phyloP scores from a whole-genome alignment of 495 filamentous ascomycete species.

The Parathielavia appendiculata region DNA sequence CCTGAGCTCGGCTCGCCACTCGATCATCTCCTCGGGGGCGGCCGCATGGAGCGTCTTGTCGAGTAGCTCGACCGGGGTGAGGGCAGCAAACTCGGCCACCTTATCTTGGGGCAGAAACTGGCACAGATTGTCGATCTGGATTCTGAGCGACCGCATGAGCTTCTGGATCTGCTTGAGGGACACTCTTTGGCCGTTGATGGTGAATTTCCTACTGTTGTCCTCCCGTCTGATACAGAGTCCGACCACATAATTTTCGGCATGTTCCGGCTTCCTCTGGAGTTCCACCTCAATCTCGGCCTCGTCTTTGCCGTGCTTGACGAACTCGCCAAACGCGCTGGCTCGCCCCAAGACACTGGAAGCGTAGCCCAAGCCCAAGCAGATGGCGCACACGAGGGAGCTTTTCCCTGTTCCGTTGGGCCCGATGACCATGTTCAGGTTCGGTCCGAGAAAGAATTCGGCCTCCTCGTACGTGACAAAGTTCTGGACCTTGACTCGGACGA shows the following conservation, averaged over 20 bases:
- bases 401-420: slow-evolving; percentile 98
- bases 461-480: slow-evolving; percentile 95
- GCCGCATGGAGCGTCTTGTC: slow-evolving; percentile 81
- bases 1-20: slow-evolving; percentile 74
- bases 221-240: slow-evolving; percentile 71
- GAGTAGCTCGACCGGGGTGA: slow-evolving; percentile 81
- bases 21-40: slow-evolving; percentile 69
- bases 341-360: slow-evolving; percentile 77
- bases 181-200: slow-evolving; percentile 57
- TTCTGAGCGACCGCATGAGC: slow-evolving; percentile 64
- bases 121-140: slow-evolving; percentile 96
- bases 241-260: slow-evolving; percentile 62
- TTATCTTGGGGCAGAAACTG: slow-evolving; percentile 97
- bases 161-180: slow-evolving; percentile 56
- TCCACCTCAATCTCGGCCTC: slow-evolving; percentile 87
- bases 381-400: slow-evolving; percentile 94
- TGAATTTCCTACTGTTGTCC: slow-evolving; percentile 71
- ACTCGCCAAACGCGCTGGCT: slow-evolving; percentile 78
- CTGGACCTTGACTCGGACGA: slow-evolving; percentile 77
- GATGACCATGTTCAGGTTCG: slow-evolving; percentile 97
- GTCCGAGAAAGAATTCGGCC: slow-evolving; percentile 83
- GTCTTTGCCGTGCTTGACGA: slow-evolving; percentile 81
- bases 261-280: slow-evolving; percentile 54
- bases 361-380: slow-evolving; percentile 89
- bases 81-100: slow-evolving; percentile 86